Base-by-base conservation (phyloP, 257 asterid species). In the Avicennia marina region DNA sequence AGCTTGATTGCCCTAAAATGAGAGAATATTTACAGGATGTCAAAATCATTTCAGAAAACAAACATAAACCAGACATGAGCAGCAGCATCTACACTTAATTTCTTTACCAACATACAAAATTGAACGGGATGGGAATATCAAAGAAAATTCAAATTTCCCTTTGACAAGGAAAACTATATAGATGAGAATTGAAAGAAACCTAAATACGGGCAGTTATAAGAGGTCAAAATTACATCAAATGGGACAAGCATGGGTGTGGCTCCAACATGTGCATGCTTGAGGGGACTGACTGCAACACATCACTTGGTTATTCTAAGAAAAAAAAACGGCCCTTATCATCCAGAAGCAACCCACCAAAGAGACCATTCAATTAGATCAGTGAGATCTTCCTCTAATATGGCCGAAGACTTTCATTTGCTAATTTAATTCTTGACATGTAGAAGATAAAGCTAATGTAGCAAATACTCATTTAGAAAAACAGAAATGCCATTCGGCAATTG, bases 1-100 rank as follows among this genome's bases (percentile, higher is more conserved):
- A 47, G 98, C 96, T 80, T 86, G 96, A 63, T 93, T 93, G 57
- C 98, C 98, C 98, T 86, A 50, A 33, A 43, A 26, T 5, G 31
- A 26, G 18, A 48, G n/a, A 47, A 21, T 49, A 20, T 18, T 20
- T 49, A 42, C 38, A 46, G 19, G 58, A 62, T 21, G 50, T 33
- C 46, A 49, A 50, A 48, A 43, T 56, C 49, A 33, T 18, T 54
- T 48, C 1, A 39, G 44, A 40, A 41, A 39, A 27, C 50, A 43
- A 32, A 36, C 11, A 53, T 27, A 44, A 17, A 45, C 10, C 49
- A 45, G 11, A 60, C 39, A 58, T 12, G 18, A n/a, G n/a, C 42
- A 53, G 50, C 49, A 55, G 38, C 11, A 50, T 64, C 47, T 21
- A 60, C 41, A 18, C 22, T n/a, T n/a, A n/a, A n/a, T n/a, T n/a